A percentile compares a stretch with the other conserved stretches of the same genome.
Evolutionary conservation across 2,329 filamentous ascomycete species (phyloP).

Genomic region (Ceratocystis alfenasii): DNA sequence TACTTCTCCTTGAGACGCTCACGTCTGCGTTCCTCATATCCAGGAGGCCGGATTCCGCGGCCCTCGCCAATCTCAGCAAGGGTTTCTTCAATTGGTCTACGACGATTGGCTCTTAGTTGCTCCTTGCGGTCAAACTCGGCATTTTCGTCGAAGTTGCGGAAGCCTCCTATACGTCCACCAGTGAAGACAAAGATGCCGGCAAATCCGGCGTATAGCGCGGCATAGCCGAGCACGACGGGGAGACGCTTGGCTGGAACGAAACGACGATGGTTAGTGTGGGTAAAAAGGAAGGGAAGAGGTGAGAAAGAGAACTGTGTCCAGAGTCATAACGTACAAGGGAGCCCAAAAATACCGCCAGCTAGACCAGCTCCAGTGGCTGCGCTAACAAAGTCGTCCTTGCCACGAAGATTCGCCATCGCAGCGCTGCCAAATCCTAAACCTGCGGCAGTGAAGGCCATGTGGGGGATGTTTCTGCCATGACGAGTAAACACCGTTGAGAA

Average conservation of each 20-base stretch:
- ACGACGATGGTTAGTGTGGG: conserved; percentile 18
- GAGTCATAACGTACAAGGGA: conserved; percentile 48
- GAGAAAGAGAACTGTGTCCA: no score
- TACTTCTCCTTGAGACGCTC: conserved; percentile 77
- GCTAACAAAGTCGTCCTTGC: conserved; percentile 72
- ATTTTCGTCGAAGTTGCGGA: conserved; percentile 38
- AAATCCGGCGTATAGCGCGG: conserved; percentile 42
- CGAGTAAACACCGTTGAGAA: conserved; percentile 68
- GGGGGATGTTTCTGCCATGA: conserved; percentile 60
- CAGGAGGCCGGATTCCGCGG: conserved; percentile 67
- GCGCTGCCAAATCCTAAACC: conserved; percentile 66
- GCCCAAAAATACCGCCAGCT: conserved; percentile 58
- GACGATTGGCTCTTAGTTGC: conserved; percentile 57
- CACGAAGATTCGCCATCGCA: conserved; percentile 70
- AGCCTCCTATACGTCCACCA: conserved; percentile 38
- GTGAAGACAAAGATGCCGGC: conserved; percentile 58
- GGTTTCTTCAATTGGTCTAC: conserved; percentile 66
- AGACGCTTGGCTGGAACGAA: conserved; percentile 39
- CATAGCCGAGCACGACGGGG: conserved; percentile 58
- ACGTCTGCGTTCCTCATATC: conserved; percentile 73
- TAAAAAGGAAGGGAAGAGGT: not conserved
- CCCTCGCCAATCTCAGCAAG: conserved; percentile 74
- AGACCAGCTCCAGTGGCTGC: conserved; percentile 64
- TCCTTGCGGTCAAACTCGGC: conserved; percentile 68
- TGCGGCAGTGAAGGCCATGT: conserved; percentile 39